Evolutionary conservation across 192 early-diverging fungal species (phyloP), one percentile per base, ranked within the genome.

Genomic region (Phlyctochytrium bullatum): DNA sequence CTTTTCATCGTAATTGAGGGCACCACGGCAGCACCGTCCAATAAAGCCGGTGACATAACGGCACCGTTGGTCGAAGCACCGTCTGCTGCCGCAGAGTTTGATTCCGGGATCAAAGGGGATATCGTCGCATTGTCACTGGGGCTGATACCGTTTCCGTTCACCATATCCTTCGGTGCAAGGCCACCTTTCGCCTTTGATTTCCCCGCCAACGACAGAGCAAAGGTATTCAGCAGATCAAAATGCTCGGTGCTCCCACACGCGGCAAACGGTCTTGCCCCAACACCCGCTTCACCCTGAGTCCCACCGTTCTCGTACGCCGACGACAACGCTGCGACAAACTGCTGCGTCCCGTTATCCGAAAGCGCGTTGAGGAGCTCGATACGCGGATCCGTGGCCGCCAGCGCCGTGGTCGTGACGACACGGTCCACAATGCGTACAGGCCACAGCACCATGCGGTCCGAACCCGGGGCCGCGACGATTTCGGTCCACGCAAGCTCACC

Each of bases 401-500:
- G 56, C 31, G 66, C 56, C n/a, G n/a, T n/a, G n/a, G n/a, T n/a
- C n/a, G 30, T 56, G 23, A 66, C 66, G 36, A 53, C 58, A n/a
- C 66, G 57, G n/a, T 59, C 59, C 17, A 68, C 57, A 12, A 68
- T 58, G 3, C 28, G 56, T 1, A 27, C 66, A 24, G 66, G 66
- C 66, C 66, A 68, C 17, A 68, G 58, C 14, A 61, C 29, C 16
- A 23, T 25, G 0, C 25, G 10, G 12, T 29, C 36, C 30, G 16
- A 33, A 10, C 30, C 52, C 6, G 12, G 2, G 2, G 51, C 24
- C 10, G 29, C 53, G 1, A 23, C n/a, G 20, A 66, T 24, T 56
- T 66, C 64, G 1, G 64, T 60, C 66, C 66, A 68, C 25, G 47
- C 66, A 14, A 68, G 17, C 12, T 68, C 66, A 23, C 66, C 66